These are phyloP conservation scores for Balamuthia mandrillaris DNA, from an alignment of 208 protist genomes.

Conservation along the genomic window DNA sequence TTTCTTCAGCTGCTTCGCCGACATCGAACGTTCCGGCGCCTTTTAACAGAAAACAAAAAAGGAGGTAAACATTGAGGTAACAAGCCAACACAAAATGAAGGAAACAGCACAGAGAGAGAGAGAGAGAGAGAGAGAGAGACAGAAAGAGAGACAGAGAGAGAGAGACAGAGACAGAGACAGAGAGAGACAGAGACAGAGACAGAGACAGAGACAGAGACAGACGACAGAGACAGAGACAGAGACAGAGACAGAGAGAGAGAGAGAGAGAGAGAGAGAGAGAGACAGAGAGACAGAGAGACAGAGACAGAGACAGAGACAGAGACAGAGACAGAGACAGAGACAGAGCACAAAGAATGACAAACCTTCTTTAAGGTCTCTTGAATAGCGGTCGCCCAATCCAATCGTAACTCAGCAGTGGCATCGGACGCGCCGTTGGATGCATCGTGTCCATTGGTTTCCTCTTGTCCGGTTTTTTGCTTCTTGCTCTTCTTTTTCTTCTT, in stretches of 20 bases:
- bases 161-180: neutral
- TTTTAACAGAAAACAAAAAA: neutral
- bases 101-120: neutral
- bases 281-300: too few species aligned
- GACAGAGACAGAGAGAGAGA: neutral
- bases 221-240: too few species aligned
- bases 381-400: too few species aligned
- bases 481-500: constrained; percentile 3
- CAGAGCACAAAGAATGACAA: too few species aligned
- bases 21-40: too few species aligned
- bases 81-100: neutral
- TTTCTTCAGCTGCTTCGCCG: too few species aligned
- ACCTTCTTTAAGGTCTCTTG: too few species aligned
- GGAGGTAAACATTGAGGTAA: neutral
- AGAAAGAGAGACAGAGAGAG: neutral
- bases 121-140: neutral
- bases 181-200: neutral
- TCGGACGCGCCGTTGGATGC: too few species aligned
- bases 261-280: neutral
- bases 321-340: too few species aligned
- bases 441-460: too few species aligned
- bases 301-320: neutral
- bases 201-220: neutral
- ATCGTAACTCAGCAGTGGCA: too few species aligned
- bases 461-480: too few species aligned